Evolutionary conservation across 2,329 filamentous ascomycete species (phyloP).

Genomic region (Cadophora gregata): DNA sequence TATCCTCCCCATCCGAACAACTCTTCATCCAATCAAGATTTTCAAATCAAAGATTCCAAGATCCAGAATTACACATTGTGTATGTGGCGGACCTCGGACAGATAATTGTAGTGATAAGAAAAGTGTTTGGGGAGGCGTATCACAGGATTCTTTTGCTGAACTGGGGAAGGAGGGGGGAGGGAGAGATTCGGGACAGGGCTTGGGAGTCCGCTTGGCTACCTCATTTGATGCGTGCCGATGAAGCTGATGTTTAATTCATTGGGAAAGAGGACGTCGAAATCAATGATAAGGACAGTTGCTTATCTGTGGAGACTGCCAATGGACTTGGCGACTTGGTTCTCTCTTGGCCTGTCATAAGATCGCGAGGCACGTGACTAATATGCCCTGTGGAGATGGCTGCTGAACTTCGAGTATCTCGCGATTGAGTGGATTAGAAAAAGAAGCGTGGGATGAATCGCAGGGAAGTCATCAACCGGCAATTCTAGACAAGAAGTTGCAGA

Average conservation of each 20-base stretch:
- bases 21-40: background rate
- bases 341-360: background rate
- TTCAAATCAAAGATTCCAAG: background rate
- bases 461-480: background rate
- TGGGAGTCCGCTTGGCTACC: conserved; percentile 16
- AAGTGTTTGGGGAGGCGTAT: background rate
- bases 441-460: background rate
- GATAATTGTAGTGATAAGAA: conserved; percentile 12
- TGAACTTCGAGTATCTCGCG: background rate
- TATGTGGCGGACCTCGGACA: background rate
- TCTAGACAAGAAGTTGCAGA: background rate
- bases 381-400: background rate
- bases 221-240: background rate
- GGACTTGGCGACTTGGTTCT: background rate
- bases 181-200: conserved; percentile 1
- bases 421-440: background rate
- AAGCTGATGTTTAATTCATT: conserved; percentile 4
- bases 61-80: background rate
- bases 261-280: conserved; percentile 4
- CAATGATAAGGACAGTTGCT: conserved; percentile 1
- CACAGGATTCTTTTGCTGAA: conserved; percentile 12
- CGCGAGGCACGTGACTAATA: background rate
- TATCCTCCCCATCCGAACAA: background rate
- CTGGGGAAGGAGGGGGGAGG: conserved; percentile 7
- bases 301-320: conserved; percentile 19